These are phyloP conservation scores for Allantophomopsis cytisporea DNA, from an alignment of 2,329 filamentous ascomycete species.

Conservation along the genomic window DNA sequence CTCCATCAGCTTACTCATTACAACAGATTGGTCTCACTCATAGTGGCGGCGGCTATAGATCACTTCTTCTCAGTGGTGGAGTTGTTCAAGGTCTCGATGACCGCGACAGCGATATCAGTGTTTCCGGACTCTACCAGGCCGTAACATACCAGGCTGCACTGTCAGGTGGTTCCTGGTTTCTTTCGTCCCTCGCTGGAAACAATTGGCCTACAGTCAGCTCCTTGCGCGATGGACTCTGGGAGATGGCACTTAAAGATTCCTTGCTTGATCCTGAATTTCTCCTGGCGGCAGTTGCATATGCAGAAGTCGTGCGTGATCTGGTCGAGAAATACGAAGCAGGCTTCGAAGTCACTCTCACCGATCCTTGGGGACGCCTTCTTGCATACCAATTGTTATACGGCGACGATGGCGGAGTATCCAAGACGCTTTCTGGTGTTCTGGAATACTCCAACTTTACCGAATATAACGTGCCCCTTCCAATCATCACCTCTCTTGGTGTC, in stretches of 20 bases:
- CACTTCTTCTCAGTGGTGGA: slow-evolving; percentile 20
- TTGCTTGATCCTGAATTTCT: slow-evolving; percentile 21
- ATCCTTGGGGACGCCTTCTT: slow-evolving; percentile 24
- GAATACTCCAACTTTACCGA: slow-evolving; percentile 23
- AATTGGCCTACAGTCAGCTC: slow-evolving; percentile 28
- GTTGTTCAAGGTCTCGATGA: slow-evolving; percentile 28
- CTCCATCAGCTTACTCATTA: neutral
- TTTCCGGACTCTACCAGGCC: slow-evolving; percentile 27
- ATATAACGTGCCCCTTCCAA: slow-evolving; percentile 26
- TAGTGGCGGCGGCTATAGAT: slow-evolving; percentile 27
- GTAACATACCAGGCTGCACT: slow-evolving; percentile 30
- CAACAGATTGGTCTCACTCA: slow-evolving; percentile 22
- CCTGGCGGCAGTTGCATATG: slow-evolving; percentile 16
- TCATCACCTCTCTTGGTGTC: slow-evolving; percentile 26
- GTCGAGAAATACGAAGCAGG: slow-evolving; percentile 20
- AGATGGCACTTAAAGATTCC: slow-evolving; percentile 21
- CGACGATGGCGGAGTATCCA: slow-evolving; percentile 21
- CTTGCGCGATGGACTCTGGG: slow-evolving; percentile 25
- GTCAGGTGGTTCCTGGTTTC: slow-evolving; percentile 31
- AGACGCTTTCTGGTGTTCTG: slow-evolving; percentile 20
- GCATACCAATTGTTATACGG: slow-evolving; percentile 24
- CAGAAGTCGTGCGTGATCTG: slow-evolving; percentile 18
- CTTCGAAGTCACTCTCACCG: slow-evolving; percentile 23
- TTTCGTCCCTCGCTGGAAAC: slow-evolving; percentile 28
- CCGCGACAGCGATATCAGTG: slow-evolving; percentile 23